Percentiles rank a stretch among this genome's conserved stretches.
These are phyloP conservation scores for Boletus subcaerulescens DNA, from an alignment of 768 basidiomycete genomes.

Conservation along the genomic window DNA sequence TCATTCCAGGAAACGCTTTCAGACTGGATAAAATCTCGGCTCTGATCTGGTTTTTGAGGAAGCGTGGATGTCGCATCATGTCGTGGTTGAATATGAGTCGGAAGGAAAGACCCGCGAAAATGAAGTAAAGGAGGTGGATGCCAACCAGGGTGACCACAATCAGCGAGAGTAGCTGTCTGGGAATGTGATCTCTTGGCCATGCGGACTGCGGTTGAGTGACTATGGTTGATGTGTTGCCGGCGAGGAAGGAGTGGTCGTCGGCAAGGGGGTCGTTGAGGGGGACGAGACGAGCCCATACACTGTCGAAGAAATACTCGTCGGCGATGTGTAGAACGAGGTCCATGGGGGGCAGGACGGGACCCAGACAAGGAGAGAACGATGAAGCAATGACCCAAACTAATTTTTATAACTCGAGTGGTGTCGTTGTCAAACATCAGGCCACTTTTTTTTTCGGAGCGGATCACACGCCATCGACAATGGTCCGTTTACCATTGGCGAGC, in stretches of 20 bases:
- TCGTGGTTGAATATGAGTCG: slow-evolving; percentile 87
- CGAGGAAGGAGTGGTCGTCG: slow-evolving; percentile 24
- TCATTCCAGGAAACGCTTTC: slow-evolving; percentile 80
- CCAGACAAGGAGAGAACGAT: too few relatives aligned
- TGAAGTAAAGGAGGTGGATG: slow-evolving; percentile 82
- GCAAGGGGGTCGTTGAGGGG: slow-evolving; percentile 53
- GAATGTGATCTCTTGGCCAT: slow-evolving; percentile 83
- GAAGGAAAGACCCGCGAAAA: slow-evolving; percentile 85
- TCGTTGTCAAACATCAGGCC: slow-evolving; percentile 25
- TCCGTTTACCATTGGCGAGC: neutral
- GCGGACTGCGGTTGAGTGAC: slow-evolving; percentile 51
- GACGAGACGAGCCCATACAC: slow-evolving; percentile 69
- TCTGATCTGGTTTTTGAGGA: slow-evolving; percentile 82
- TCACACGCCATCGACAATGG: slow-evolving; percentile 12
- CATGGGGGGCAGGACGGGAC: slow-evolving; percentile 49
- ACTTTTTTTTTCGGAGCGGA: slow-evolving; percentile 29
- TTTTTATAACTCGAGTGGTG: slow-evolving; percentile 22
- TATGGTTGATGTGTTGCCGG: slow-evolving; percentile 39
- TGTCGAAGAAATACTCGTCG: slow-evolving; percentile 77
- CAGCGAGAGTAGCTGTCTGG: slow-evolving; percentile 75
- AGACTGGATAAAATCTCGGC: slow-evolving; percentile 76
- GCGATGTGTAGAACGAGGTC: slow-evolving; percentile 69
- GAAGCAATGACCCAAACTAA: neutral
- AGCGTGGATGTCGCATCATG: slow-evolving; percentile 94
- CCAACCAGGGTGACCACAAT: slow-evolving; percentile 71